Evolutionary conservation across 495 filamentous ascomycete species (phyloP).

Genomic region (Hypoxylon fuscum): DNA sequence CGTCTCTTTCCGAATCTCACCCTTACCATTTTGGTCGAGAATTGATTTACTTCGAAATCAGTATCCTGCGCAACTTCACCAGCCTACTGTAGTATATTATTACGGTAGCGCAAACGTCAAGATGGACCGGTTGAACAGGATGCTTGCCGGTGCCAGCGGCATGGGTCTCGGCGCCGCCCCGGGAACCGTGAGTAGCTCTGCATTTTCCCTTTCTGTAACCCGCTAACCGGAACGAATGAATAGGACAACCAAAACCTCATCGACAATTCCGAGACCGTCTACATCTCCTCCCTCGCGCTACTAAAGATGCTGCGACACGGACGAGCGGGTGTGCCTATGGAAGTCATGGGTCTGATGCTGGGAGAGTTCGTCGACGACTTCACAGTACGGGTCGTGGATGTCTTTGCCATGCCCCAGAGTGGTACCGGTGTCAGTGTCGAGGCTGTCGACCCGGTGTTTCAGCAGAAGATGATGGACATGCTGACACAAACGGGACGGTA

Average conservation of each 20-base stretch:
- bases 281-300: conserved; percentile 96
- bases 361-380: conserved; percentile 99
- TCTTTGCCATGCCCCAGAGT: conserved; percentile 99
- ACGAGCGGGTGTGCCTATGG: conserved; percentile 97
- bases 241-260: conserved; percentile 89
- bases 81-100: conserved; percentile 8
- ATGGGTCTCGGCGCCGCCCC: conserved; percentile 78
- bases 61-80: not conserved
- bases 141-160: conserved; percentile 80
- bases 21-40: not conserved
- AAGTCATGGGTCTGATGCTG: conserved; percentile 99
- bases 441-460: conserved; percentile 97
- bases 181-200: conserved; percentile 71
- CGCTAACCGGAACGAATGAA: conserved; percentile 18
- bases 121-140: conserved; percentile 89
- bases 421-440: conserved; percentile 98
- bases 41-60: not conserved
- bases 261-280: conserved; percentile 99
- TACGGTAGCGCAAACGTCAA: conserved; percentile 26
- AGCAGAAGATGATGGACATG: conserved; percentile 99
- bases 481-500: conserved; percentile 95
- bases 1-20: not conserved
- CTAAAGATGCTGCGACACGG: conserved; percentile 99
- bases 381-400: conserved; percentile 95
- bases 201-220: conserved; percentile 1